These are phyloP conservation scores for Cyberlindnera xylosilytica DNA, from an alignment of 805 yeast genomes.

Conservation along the genomic window DNA sequence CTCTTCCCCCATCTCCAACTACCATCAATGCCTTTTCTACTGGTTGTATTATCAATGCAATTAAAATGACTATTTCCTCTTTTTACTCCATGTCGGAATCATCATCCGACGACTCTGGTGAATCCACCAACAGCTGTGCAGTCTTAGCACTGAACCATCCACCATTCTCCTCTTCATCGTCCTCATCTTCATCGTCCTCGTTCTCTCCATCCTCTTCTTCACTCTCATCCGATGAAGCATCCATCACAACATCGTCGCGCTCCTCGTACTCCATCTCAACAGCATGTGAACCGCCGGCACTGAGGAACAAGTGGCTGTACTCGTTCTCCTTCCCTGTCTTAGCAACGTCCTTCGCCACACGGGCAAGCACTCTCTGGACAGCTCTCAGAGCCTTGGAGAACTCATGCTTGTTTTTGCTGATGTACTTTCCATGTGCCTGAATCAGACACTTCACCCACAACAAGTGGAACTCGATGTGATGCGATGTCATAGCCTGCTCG, in stretches of 20 bases:
- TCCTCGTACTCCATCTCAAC: slow-evolving; percentile 10
- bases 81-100: slow-evolving; percentile 11
- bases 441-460: slow-evolving; percentile 75
- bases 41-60: not conserved
- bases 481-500: slow-evolving; percentile 60
- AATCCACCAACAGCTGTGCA: slow-evolving; percentile 6
- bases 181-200: slow-evolving; percentile 18
- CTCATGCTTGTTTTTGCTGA: slow-evolving; percentile 56
- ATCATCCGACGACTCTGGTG: slow-evolving; percentile 5
- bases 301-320: slow-evolving; percentile 52
- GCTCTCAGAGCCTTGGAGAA: slow-evolving; percentile 65
- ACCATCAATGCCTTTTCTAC: too few relatives aligned
- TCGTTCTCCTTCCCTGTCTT: slow-evolving; percentile 50
- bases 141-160: slow-evolving; percentile 28
- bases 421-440: slow-evolving; percentile 72
- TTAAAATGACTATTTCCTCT: not conserved
- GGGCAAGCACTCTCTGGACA: slow-evolving; percentile 69
- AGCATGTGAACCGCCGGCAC: slow-evolving; percentile 23
- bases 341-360: slow-evolving; percentile 73
- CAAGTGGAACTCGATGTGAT: slow-evolving; percentile 80
- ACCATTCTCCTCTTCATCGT: slow-evolving; percentile 24
- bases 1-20: too few relatives aligned
- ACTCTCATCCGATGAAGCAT: slow-evolving; percentile 17
- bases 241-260: slow-evolving; percentile 11
- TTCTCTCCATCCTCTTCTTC: slow-evolving; percentile 13